Percentiles rank a stretch among this genome's conserved stretches.
phyloP scores from a whole-genome alignment of 2,329 filamentous ascomycete genomes.

The Pestalotiopsis sp. region DNA sequence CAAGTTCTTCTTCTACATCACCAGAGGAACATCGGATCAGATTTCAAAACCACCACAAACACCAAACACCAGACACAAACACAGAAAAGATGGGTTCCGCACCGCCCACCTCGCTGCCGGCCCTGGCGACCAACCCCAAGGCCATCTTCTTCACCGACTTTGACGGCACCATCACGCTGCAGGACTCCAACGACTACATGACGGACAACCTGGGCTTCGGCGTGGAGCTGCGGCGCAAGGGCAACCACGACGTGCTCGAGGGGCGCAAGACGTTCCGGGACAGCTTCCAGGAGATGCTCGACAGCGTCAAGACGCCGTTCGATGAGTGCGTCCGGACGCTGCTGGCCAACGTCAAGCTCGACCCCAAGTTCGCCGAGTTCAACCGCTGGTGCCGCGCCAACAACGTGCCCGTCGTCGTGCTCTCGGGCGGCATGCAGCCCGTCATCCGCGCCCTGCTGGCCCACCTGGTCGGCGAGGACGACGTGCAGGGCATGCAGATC shows the following conservation, averaged over 20 bases:
- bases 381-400: constrained; percentile 79
- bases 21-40: neutral
- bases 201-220: constrained; percentile 94
- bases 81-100: constrained; percentile 1
- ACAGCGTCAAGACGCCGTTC: constrained; percentile 80
- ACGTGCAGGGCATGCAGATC: constrained; percentile 79
- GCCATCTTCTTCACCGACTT: constrained; percentile 99
- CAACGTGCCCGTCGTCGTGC: constrained; percentile 89
- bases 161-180: constrained; percentile 88
- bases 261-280: constrained; percentile 77
- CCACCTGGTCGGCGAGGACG: constrained; percentile 75
- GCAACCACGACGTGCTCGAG: constrained; percentile 77
- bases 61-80: neutral
- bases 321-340: constrained; percentile 80
- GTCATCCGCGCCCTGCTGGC: constrained; percentile 84
- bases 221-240: constrained; percentile 65
- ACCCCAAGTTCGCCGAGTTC: constrained; percentile 87
- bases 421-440: constrained; percentile 91
- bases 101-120: constrained; percentile 42
- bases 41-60: neutral
- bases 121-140: constrained; percentile 71
- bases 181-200: constrained; percentile 70
- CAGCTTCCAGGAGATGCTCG: constrained; percentile 89
- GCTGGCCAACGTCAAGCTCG: constrained; percentile 81
- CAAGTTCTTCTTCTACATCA: neutral